Evolutionary conservation across 306 rosid genomes (phyloP).

Genomic region (Ziziphus jujuba): DNA sequence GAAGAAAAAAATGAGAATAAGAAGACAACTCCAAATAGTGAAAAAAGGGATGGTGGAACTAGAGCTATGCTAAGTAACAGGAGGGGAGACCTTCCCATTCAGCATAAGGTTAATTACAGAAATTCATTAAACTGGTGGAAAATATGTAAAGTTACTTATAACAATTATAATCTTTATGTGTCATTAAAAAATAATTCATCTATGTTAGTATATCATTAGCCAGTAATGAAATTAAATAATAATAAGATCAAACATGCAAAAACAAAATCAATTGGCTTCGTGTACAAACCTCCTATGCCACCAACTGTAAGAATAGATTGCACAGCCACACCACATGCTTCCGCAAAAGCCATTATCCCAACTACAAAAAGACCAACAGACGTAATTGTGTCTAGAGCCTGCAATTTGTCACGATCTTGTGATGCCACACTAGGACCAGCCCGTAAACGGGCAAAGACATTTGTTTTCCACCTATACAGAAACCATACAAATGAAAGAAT

Average conservation of each 20-base stretch:
- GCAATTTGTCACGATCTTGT: slow-evolving; percentile 70
- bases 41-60: too few species aligned
- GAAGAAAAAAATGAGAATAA: too few species aligned
- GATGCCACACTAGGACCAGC: slow-evolving; percentile 35
- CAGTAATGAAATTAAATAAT: neutral
- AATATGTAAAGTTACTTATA: neutral
- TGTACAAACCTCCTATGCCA: slow-evolving; percentile 79
- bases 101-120: neutral
- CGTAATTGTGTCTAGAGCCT: slow-evolving; percentile 69
- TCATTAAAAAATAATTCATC: neutral
- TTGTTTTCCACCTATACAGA: slow-evolving; percentile 81
- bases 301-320: slow-evolving; percentile 89
- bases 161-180: neutral
- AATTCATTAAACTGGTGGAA: neutral
- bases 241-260: neutral
- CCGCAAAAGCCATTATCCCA: slow-evolving; percentile 87
- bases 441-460: slow-evolving; percentile 53
- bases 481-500: slow-evolving; percentile 85
- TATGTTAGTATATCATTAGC: neutral
- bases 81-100: neutral
- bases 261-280: neutral
- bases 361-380: slow-evolving; percentile 78
- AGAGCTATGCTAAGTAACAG: too few species aligned
- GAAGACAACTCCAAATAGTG: too few species aligned
- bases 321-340: slow-evolving; percentile 95